Evolutionary conservation across 495 filamentous ascomycete genomes (phyloP).

Genomic region (Filosporella fistucella): DNA sequence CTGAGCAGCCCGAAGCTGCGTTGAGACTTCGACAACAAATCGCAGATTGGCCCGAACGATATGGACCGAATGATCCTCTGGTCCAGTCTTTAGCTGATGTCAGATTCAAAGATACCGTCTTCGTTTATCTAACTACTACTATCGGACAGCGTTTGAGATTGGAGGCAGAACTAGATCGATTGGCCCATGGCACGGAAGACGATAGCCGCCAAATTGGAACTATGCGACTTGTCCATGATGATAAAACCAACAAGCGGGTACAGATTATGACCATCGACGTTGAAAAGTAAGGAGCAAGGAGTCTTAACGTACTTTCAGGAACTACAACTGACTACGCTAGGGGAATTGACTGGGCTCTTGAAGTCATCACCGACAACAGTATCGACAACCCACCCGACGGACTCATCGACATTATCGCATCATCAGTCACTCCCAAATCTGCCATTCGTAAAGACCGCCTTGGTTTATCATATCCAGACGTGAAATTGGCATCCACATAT

Average conservation of each 20-base stretch:
- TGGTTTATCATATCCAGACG: conserved; percentile 19
- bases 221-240: conserved; percentile 11
- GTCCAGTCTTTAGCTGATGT: conserved; percentile 20
- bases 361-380: conserved; percentile 28
- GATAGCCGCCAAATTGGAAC: conserved; percentile 4
- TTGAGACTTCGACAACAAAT: conserved; percentile 8
- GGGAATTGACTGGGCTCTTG: conserved; percentile 36
- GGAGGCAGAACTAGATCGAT: conserved; percentile 22
- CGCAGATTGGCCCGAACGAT: not conserved
- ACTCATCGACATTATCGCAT: conserved; percentile 2
- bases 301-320: not conserved
- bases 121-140: conserved; percentile 23
- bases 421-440: not conserved
- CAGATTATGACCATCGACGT: conserved; percentile 32
- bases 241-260: conserved; percentile 22
- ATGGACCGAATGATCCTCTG: conserved; percentile 10
- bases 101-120: conserved; percentile 16
- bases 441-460: conserved; percentile 4
- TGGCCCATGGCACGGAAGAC: conserved; percentile 2
- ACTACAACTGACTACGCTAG: conserved; percentile 14
- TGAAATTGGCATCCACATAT: not conserved
- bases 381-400: not conserved
- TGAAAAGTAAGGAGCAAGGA: conserved; percentile 32
- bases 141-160: conserved; percentile 18
- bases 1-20: conserved; percentile 1